Evolutionary conservation across 805 yeast species (phyloP), one percentile per base, ranked within the genome.

Genomic region (Wickerhamiella dianesei): DNA sequence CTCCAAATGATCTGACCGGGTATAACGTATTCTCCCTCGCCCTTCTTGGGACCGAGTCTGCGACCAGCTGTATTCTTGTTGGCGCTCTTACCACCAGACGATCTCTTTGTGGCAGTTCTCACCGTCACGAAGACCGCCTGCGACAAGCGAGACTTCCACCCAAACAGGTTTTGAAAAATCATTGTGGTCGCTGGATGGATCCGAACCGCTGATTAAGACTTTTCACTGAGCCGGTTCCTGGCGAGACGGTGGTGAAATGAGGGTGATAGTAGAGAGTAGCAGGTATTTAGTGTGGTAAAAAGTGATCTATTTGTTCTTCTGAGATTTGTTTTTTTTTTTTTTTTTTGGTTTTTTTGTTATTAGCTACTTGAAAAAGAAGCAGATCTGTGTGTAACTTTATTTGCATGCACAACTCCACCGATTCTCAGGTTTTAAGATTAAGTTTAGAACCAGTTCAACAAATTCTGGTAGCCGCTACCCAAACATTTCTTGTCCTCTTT

Each of bases 1-100:
- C 96, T 78, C 77, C 83, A 76, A 36, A 92, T 71, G 54, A 92
- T 87, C 58, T 87, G 83, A 8, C 96, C 96, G 1, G 84, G 78
- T 44, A 73, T 72, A 1, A 89, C 95, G 42, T 62, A 68, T 59
- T 76, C 71, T 37, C 92, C 87, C 59, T 89, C 96, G 51, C 81
- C 76, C 44, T 74, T 82, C 67, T 92, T 92, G 35, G 94, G 82
- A 21, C 98, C 98, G 44, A 92, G 69, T 60, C 97, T 73, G 64
- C 94, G 79, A 70, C 98, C 98, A 2, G 86, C 86, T 14, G 98
- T 88, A 64, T 88, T 96, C 62, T 82, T 81, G 77, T 82, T 88
- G 55, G 82, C 83, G 16, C 96, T 83, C 66, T 79, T 83, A n/a
- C 96, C 86, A 56, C 96, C 96, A 18, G 94, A 86, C 5, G 92